A percentile compares a stretch with the other conserved stretches of the same genome.
Conservation (phyloP, 2,329 filamentous ascomycete genomes). For the Dothistroma septosporum region DNA sequence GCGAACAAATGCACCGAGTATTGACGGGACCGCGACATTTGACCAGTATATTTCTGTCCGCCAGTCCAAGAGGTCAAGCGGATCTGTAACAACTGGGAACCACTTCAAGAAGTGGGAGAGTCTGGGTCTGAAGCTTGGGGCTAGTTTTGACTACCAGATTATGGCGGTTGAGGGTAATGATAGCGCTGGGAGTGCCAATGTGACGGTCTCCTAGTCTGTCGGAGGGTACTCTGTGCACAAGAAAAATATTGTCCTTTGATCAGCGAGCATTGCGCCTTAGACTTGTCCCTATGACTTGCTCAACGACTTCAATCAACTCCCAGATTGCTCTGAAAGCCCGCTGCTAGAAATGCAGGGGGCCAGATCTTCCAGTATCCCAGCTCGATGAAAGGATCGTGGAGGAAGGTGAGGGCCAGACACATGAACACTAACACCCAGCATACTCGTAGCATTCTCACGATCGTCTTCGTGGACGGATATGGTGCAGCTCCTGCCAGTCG, state of each 20-base stretch:
- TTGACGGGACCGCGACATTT: constrained; percentile 52
- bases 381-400: constrained; percentile 24
- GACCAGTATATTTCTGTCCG: constrained; percentile 52
- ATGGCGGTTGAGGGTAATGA: constrained; percentile 15
- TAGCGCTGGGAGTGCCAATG: constrained; percentile 9
- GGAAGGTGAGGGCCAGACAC: constrained; percentile 21
- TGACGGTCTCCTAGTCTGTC: constrained; percentile 6
- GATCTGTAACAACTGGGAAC: constrained; percentile 48
- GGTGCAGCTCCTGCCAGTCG: neutral
- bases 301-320: constrained; percentile 5
- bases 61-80: constrained; percentile 47
- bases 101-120: constrained; percentile 53
- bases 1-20: constrained; percentile 46
- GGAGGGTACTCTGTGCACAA: neutral
- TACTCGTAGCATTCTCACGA: constrained; percentile 5
- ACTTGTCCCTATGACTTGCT: neutral
- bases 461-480: neutral
- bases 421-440: constrained; percentile 20
- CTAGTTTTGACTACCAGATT: constrained; percentile 15
- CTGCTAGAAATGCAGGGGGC: constrained; percentile 11
- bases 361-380: constrained; percentile 30
- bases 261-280: neutral
- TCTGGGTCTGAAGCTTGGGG: constrained; percentile 7
- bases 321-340: neutral
- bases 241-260: neutral